Base-by-base conservation (phyloP, 208 protist species). In the Trypanosoma avium region DNA sequence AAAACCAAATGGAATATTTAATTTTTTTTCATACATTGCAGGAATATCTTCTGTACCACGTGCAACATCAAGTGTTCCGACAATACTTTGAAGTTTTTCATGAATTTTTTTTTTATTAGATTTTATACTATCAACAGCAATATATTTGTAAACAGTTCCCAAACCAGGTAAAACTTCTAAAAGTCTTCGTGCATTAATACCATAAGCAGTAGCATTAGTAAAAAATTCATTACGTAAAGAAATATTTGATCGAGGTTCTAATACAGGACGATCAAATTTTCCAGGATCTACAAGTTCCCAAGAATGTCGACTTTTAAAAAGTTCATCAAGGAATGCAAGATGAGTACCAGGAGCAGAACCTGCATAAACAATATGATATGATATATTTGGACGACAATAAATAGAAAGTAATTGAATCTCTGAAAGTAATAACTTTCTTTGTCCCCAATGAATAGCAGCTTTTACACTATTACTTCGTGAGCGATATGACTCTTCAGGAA, bases 271-370 rank as follows among this genome's bases (percentile, higher is more conserved):
- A 53, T 93, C 84, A 79, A 98, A 98, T 58, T 91, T 70, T 6
- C 90, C 90, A 0, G 97, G 97, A 74, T 99, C 97, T 9, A 98
- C 67, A 21, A 98, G 81, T 63, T 97, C 89, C 82, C 95, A 99
- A 33, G 88, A 89, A 53, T 97, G 80, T 5, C 87, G 76, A 13
- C 61, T 70, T 38, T 79, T 75, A 52, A 98, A 96, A 71, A 96
- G 79, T 19, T 89, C 77, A 30, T 97, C 87, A 4, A 99, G 73
- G 54, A 93, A 97, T 2, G 70, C 82, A 17, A 97, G 66, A 73
- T 99, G 97, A 8, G 92, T 97, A 19, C 97, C 97, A 1, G 97
- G 97, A 10, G 96, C 97, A 5, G 95, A 88, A 12, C 97, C 97
- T 0, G 90, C 95, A 70, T 98, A 98, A 9, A 98, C 84, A 68